Evolutionary conservation across 345 rosid genomes (phyloP).

Genomic region (Melaleuca quinquenervia): DNA sequence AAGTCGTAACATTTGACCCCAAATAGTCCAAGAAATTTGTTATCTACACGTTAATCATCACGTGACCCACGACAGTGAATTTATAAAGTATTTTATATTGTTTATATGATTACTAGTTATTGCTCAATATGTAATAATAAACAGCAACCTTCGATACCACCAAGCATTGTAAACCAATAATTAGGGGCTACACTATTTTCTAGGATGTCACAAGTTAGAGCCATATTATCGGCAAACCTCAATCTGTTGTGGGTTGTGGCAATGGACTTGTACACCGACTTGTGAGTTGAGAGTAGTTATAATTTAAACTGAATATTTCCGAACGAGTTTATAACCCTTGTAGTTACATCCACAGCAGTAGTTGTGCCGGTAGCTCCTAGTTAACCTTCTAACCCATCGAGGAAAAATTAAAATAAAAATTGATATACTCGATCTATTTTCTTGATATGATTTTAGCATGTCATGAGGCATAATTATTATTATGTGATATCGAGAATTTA

Average conservation of each 20-base stretch:
- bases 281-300: neutral
- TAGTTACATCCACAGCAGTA: neutral
- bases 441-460: neutral
- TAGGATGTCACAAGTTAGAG: neutral
- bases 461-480: neutral
- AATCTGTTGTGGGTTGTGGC: neutral
- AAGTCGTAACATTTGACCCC: neutral
- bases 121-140: neutral
- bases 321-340: neutral
- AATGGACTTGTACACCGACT: rapidly evolving
- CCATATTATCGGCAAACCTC: neutral
- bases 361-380: rapidly evolving
- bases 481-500: no score
- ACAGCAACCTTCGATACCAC: neutral
- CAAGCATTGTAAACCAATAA: neutral
- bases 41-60: neutral
- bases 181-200: neutral
- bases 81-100: neutral
- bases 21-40: neutral
- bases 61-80: neutral
- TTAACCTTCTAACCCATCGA: rapidly evolving
- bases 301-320: neutral
- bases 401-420: neutral
- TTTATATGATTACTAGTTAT: neutral
- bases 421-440: neutral